Conservation (phyloP, 2,329 filamentous ascomycete species). For the Fusarium bactridioides region DNA sequence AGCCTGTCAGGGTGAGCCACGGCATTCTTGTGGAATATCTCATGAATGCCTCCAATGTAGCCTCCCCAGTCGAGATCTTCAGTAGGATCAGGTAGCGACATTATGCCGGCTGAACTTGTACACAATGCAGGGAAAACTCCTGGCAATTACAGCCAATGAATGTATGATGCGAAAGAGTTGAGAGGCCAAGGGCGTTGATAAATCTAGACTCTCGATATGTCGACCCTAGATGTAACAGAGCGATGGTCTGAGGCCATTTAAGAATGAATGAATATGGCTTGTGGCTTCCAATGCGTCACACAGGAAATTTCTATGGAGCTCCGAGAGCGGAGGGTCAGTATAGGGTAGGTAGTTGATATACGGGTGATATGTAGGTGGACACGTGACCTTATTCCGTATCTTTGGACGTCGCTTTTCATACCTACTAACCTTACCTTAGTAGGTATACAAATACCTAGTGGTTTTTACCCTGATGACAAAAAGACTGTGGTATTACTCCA, state of each 20-base stretch:
- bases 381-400: neutral
- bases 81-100: neutral
- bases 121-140: neutral
- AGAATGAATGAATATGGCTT: neutral
- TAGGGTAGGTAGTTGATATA: neutral
- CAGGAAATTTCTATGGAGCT: neutral
- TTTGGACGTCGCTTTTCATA: neutral
- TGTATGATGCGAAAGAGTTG: neutral
- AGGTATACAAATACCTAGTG: neutral
- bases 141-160: neutral
- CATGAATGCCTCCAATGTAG: neutral
- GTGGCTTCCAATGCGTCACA: neutral
- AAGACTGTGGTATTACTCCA: neutral
- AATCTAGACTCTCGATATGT: neutral
- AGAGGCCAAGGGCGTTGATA: neutral
- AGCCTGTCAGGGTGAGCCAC: neutral
- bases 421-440: neutral
- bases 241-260: neutral
- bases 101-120: neutral
- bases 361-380: neutral
- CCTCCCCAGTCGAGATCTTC: neutral
- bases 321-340: neutral
- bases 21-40: slow-evolving; percentile 9
- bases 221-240: neutral
- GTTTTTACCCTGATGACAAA: neutral